Base-by-base conservation (phyloP, 352 stramenopile genomes). In the Phytophthora niederhauseri region DNA sequence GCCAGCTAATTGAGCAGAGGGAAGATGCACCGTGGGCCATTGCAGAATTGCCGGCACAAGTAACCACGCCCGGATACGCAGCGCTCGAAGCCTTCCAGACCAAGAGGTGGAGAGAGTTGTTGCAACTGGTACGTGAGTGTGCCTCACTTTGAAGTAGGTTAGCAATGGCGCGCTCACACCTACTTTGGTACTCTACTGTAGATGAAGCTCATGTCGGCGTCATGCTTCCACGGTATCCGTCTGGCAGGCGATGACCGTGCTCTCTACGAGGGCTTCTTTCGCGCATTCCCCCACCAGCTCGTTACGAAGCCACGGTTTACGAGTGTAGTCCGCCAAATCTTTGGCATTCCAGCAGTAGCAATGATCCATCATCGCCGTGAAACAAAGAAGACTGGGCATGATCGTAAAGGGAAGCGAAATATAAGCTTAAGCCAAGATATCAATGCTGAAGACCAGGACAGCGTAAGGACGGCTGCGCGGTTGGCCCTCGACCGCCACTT, bases 261-360 rank as follows among this genome's bases (percentile, higher is more conserved):
- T 54, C 68, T 94, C 8, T 94, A 89, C 55, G 84, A 94, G 68
- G 72, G 66, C 57, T 92, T 91, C 36, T 84, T 85, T 55, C 82
- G 84, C 28, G 82, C 86, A 15, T 93, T 93, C 52, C 84, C 84
- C 2, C 82, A 90, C 28, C 73, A 89, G 7, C 68, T 87, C 54
- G 84, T 91, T 19, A 80, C 86, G 3, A 92, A 93, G 64, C 73
- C 84, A 19, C 81, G 86, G 6, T 89, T 94, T 56, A 68, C 70
- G 20, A 87, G 84, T 56, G 83, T 94, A n/a, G 53, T 88, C 15
- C 80, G 84, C n/a, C 69, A 68, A 49, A 75, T 91, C 24, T 81
- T 81, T 48, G 80, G 76, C 24, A 80, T 91, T 17, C 58, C 64
- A 59, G 58, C 58, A 22, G 50, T 67, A 54, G 51, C 57, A 5